Base-by-base conservation (phyloP, 1,139 yeast species). In the Sugiyamaella neomexicana region DNA sequence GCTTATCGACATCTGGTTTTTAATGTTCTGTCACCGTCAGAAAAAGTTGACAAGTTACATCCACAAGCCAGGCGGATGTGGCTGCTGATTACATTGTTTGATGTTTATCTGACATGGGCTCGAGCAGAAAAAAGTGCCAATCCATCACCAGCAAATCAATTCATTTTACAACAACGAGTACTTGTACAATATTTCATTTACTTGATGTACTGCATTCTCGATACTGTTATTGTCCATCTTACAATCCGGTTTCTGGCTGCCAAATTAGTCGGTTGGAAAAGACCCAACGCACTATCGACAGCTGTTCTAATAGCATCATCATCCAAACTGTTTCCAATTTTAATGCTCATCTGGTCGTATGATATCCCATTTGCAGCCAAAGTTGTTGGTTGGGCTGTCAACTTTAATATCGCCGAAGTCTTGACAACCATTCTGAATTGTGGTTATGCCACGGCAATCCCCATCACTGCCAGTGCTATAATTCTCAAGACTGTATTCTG, bases 341-440 rank as follows among this genome's bases (percentile, higher is more conserved):
- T 93, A 36, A 91, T 91, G 91, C 76, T 93, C 38, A 91, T 95
- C 37, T 93, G 99, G 99, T 93, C 96, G 1, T 93, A 93, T 66
- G 97, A 93, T 65, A 80, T 88, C 6, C 78, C 87, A 0, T 76
- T 85, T 6, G 86, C 89, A 0, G 79, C 84, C 12, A 75, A 76
- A 15, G 74, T 84, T 13, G 85, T 87, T 29, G 81, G 80, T 55
- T 73, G 82, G 64, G 80, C 86, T 3, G 86, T 89, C 0, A 78
- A 80, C 46, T 68, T 86, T 52, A 85, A 81, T 60, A 76, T 83
- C 10, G 72, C 86, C 1, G 96, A 89, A 64, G 85, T 91, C 0
- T 67, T 89, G 43, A 73, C 76, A 38, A 79, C 83, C 15, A 80
- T 82, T 0, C 77, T 87, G 2, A 69, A 72, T 43, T 70, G 75